phyloP scores from a whole-genome alignment of 2,329 filamentous ascomycete species.

The Talaromyces sp. region DNA sequence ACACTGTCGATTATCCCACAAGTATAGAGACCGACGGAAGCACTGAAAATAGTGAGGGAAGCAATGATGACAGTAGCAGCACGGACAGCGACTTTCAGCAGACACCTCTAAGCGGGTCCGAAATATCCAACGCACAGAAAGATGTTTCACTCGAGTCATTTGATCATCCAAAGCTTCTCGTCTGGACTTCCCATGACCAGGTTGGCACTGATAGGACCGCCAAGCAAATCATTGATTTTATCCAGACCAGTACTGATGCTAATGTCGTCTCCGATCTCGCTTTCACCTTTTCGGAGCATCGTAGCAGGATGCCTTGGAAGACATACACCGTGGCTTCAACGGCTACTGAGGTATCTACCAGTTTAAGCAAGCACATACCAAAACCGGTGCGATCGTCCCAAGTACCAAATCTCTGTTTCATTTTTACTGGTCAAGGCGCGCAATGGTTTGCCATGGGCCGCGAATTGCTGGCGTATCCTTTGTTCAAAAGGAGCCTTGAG shows the following conservation, averaged over 20 bases:
- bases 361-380: background rate
- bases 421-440: slow-evolving; percentile 41
- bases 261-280: background rate
- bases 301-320: background rate
- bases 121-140: background rate
- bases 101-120: background rate
- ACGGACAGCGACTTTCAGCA: background rate
- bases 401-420: slow-evolving; percentile 18
- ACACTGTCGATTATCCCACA: background rate
- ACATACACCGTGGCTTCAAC: background rate
- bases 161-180: background rate
- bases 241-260: background rate
- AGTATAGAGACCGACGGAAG: background rate
- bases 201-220: background rate
- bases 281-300: background rate
- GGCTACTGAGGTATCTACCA: background rate
- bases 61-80: background rate
- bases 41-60: background rate
- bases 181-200: background rate
- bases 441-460: slow-evolving; percentile 35
- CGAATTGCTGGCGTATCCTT: slow-evolving; percentile 17
- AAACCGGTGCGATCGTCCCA: background rate
- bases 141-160: background rate
- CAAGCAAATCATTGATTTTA: background rate
- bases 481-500: background rate